Evolutionary conservation across 495 filamentous ascomycete genomes (phyloP), one percentile per base, ranked within the genome.

Genomic region (Pyrenopolyporus hunteri): DNA sequence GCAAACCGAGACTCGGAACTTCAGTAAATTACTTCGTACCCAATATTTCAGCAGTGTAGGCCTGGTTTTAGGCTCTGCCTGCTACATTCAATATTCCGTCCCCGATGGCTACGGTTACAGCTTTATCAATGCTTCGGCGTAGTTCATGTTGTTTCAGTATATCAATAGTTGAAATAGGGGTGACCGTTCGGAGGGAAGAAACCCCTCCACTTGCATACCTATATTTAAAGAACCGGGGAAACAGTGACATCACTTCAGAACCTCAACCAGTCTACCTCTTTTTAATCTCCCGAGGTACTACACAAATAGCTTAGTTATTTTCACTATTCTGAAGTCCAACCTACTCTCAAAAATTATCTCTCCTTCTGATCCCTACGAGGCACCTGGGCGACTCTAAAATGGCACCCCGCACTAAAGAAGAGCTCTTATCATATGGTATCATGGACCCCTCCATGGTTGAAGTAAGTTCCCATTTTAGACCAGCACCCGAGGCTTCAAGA

Each of bases 391-490:
- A 20, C 7, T 16, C 16, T 17, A n/a, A 55, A 7, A 68, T 68
- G 66, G 35, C 47, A 6, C 47, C 64, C 16, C 59, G 65, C 6
- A 63, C 60, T 9, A 37, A 59, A 14, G 73, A 75, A 63, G 70
- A 70, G 45, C 63, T 75, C 32, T 58, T 66, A 14, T 66, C 66
- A 13, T 62, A 74, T 17, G 71, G 73, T 9, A 47, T 71, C 26
- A 70, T 76, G 32, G 71, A 76, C 52, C 73, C 73, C 1, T 63
- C 67, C 23, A 63, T 76, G 32, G 66, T 56, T 48, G 73, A 70
- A n/a, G 73, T 75, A 51, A 59, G 66, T 54, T 5, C 44, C 22
- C 14, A 23, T 22, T 16, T 2, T 3, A 37, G 10, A 17, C 23
- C 35, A 17, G 6, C 4, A 13, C 17, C 9, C 29, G 22, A 51